These are phyloP conservation scores for Nicotiana benthamiana DNA, from an alignment of 257 asterid genomes.

Conservation along the genomic window DNA sequence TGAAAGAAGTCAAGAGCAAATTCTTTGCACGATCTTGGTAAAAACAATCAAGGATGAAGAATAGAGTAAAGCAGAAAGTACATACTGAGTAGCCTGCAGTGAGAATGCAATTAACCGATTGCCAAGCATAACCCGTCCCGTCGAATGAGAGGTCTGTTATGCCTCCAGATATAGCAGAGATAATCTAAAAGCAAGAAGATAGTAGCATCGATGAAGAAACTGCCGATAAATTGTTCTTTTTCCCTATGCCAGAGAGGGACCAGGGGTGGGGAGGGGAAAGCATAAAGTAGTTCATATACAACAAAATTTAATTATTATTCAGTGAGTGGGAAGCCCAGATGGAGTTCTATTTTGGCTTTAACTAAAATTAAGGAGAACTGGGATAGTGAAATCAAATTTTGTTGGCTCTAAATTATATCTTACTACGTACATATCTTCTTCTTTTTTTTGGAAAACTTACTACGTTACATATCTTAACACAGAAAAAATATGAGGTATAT, in stretches of 20 bases:
- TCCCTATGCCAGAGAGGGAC: not conserved
- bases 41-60: not conserved
- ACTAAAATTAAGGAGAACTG: not conserved
- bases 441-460: too few species aligned
- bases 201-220: not conserved
- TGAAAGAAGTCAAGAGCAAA: not conserved
- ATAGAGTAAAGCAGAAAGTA: not conserved
- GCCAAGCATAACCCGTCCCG: slow-evolving; percentile 38
- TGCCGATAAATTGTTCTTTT: not conserved
- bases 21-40: not conserved
- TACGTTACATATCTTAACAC: not conserved
- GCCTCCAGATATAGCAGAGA: slow-evolving; percentile 43
- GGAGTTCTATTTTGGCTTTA: not conserved
- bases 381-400: not conserved
- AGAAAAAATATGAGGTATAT: not conserved
- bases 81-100: slow-evolving; percentile 50
- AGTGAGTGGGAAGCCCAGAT: not conserved
- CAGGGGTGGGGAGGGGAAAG: not conserved
- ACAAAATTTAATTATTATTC: not conserved
- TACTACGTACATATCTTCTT: not conserved
- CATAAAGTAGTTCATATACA: not conserved
- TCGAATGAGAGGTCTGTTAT: slow-evolving; percentile 42
- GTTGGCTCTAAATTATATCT: not conserved
- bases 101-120: slow-evolving; percentile 32
- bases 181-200: slow-evolving; percentile 16